Conservation (phyloP, 192 early-diverging fungal genomes). For the Podila epicladia region DNA sequence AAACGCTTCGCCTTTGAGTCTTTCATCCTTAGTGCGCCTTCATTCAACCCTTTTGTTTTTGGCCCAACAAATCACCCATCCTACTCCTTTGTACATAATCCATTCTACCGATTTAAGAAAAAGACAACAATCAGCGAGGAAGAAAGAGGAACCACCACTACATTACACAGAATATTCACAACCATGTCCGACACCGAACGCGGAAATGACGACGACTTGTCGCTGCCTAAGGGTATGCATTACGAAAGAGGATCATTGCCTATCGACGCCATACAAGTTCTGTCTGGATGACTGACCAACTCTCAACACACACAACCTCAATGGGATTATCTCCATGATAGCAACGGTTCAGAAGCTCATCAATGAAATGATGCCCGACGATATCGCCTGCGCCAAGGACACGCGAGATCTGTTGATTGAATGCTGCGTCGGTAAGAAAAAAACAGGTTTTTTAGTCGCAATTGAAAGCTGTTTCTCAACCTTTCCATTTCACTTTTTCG, state of each 20-base stretch:
- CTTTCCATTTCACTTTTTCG: not conserved
- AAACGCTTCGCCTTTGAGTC: too few species aligned
- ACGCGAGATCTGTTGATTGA: constrained; percentile 94
- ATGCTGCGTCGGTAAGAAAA: constrained; percentile 87
- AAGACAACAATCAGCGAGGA: too few species aligned
- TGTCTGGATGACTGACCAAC: not conserved
- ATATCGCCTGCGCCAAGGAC: constrained; percentile 94
- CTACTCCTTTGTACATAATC: too few species aligned
- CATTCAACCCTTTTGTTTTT: too few species aligned
- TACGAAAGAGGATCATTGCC: too few species aligned
- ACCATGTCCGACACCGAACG: constrained; percentile 73
- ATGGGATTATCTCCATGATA: constrained; percentile 20
- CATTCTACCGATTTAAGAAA: too few species aligned
- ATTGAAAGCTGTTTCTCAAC: not conserved
- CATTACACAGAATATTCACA: constrained; percentile 1
- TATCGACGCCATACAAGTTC: not conserved
- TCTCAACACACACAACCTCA: not conserved
- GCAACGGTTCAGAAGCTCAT: constrained; percentile 96
- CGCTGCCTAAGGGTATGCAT: constrained; percentile 79
- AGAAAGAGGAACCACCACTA: not conserved
- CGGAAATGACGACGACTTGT: constrained; percentile 82
- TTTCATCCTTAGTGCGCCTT: too few species aligned
- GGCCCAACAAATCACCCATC: too few species aligned
- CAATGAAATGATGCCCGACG: constrained; percentile 93
- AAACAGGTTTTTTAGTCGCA: not conserved